phyloP scores from a whole-genome alignment of 2,329 filamentous ascomycete genomes.

The Colletotrichum shisoi region DNA sequence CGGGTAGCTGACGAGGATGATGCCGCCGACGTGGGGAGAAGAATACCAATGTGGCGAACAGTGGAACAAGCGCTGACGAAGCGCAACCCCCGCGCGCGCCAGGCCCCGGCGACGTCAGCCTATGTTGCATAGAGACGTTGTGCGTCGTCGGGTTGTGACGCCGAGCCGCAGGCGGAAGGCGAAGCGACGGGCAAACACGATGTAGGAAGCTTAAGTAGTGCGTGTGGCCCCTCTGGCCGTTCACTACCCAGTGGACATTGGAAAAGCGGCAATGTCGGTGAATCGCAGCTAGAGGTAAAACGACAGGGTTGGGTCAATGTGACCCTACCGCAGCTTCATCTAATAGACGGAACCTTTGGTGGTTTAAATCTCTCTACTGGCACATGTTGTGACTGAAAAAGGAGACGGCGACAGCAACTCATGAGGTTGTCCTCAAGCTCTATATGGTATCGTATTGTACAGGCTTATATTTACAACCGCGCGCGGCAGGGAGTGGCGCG shows the following conservation, averaged over 20 bases:
- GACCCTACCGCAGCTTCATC: slow-evolving; percentile 28
- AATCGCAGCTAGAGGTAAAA: slow-evolving; percentile 27
- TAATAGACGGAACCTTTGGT: slow-evolving; percentile 36
- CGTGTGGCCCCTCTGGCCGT: slow-evolving; percentile 20
- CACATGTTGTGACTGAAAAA: neutral
- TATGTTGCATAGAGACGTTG: slow-evolving; percentile 17
- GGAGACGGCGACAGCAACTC: neutral
- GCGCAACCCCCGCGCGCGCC: slow-evolving; percentile 12
- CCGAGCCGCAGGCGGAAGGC: slow-evolving; percentile 18
- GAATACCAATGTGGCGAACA: slow-evolving; percentile 10
- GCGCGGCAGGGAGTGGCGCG: slow-evolving; percentile 35
- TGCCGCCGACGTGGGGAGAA: slow-evolving; percentile 15
- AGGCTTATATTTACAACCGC: slow-evolving; percentile 30
- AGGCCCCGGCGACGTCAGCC: slow-evolving; percentile 2
- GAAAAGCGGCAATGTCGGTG: slow-evolving; percentile 26
- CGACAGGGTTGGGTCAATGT: slow-evolving; percentile 7
- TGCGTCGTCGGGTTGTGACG: slow-evolving; percentile 23
- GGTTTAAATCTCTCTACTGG: slow-evolving; percentile 10
- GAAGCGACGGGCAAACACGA: slow-evolving; percentile 27
- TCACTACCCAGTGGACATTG: slow-evolving; percentile 24
- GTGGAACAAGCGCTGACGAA: slow-evolving; percentile 1
- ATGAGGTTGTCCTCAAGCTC: slow-evolving; percentile 28
- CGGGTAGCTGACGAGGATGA: neutral
- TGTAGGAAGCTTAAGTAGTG: slow-evolving; percentile 23
- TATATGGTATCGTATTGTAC: slow-evolving; percentile 40